Base-by-base conservation (phyloP, 1,284 basidiomycete species). In the Ustilago bromivora region DNA sequence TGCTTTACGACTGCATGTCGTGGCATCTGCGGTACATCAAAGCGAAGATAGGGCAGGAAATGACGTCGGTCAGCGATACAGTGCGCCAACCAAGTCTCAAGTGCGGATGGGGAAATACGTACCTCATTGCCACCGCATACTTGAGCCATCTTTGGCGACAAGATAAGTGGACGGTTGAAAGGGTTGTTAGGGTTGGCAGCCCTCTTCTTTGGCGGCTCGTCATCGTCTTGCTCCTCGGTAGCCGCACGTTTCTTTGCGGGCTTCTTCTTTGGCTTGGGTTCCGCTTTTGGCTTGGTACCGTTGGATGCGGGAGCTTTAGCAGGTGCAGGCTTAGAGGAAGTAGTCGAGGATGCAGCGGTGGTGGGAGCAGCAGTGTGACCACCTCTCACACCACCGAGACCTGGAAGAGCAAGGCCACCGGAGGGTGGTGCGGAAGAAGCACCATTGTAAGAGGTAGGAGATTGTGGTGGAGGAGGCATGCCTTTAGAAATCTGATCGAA, bases 1-100 rank as follows among this genome's bases (percentile, higher is more conserved):
- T 91, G 90, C 86, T 95, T 95, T 56, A 95, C 94, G 38, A 94
- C 92, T 82, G 94, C 93, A n/a, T 93, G 93, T 34, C 94, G 91
- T 23, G 93, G 92, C 68, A 93, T 88, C 86, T 90, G 41, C 90
- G 6, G 7, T 49, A 28, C 90, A 47, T 90, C 23, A 31, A 88
- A 86, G 40, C n/a, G n/a, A n/a, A 36, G 32, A 54, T 31, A 23
- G 63, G 23, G 23, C 23, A 28, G 23, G 23, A 28, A 28, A 28
- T 28, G 23, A 28, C 23, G 23, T 28, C 23, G 3, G 23, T 28
- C 23, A 28, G 23, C 23, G 23, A 28, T 28, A 28, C 32, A 19
- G 36, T 17, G n/a, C 31, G 13, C 51, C 8, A 23, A 19, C 19
- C 17, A 17, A 17, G 55, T 36, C 15, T 35, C 3, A 36, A 32